Evolutionary conservation across 2,329 filamentous ascomycete genomes (phyloP).

Genomic region (Trichoderma sp.): DNA sequence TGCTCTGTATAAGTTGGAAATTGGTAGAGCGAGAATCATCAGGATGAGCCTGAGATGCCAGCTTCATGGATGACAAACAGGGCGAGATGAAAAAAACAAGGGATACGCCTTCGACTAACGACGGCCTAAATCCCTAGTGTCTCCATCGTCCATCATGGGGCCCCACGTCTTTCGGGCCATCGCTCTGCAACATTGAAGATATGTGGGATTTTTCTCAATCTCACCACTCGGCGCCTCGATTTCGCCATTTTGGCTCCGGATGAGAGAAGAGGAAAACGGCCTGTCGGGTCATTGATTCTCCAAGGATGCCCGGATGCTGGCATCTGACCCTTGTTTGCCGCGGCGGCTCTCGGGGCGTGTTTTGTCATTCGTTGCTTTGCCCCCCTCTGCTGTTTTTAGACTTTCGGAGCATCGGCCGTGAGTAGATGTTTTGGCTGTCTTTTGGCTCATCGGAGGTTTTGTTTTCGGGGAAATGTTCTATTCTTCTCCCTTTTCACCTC

Average conservation of each 20-base stretch:
- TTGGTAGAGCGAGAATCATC: background rate
- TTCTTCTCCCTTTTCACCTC: too few species aligned
- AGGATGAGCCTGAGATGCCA: background rate
- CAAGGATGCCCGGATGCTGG: background rate
- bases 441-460: too few species aligned
- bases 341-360: background rate
- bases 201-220: background rate
- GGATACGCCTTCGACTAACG: background rate
- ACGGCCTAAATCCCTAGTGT: background rate
- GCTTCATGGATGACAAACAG: background rate
- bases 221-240: slow-evolving; percentile 9
- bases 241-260: slow-evolving; percentile 7
- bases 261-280: background rate
- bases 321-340: background rate
- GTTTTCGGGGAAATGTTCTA: too few species aligned
- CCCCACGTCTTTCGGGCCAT: slow-evolving; percentile 13
- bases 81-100: background rate
- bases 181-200: slow-evolving; percentile 1
- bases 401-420: background rate
- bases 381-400: background rate
- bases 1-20: background rate
- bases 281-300: background rate
- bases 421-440: background rate
- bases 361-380: background rate
- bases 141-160: slow-evolving; percentile 2